Conservation (phyloP, 1,284 basidiomycete genomes). For the Ustilago trichophora region DNA sequence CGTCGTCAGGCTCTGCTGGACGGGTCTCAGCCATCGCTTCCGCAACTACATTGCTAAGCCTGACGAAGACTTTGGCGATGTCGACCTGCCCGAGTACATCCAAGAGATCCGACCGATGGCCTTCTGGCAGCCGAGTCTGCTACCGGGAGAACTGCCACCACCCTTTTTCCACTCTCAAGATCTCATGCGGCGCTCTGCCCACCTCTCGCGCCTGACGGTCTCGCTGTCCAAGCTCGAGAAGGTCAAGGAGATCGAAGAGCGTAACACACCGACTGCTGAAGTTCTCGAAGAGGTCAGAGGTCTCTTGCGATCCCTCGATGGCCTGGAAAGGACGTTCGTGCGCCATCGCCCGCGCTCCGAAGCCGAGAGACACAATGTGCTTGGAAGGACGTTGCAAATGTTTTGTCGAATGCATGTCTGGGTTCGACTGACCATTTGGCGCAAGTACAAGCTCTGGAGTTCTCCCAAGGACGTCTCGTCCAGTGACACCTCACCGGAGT, state of each 20-base stretch:
- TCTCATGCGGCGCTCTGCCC: conserved; percentile 38
- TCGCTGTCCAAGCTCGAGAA: conserved; percentile 22
- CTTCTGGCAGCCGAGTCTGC: conserved; percentile 45
- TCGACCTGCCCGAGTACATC: conserved; percentile 31
- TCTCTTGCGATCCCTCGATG: conserved; percentile 20
- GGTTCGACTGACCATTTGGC: conserved; percentile 45
- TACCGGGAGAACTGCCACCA: conserved; percentile 31
- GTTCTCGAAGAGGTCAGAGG: conserved; percentile 17
- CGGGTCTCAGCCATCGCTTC: conserved; percentile 38
- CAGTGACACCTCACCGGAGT: neutral
- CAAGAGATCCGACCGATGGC: conserved; percentile 41
- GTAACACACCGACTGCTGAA: conserved; percentile 6
- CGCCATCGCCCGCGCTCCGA: conserved; percentile 34
- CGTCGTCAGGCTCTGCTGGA: conserved; percentile 45
- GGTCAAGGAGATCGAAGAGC: conserved; percentile 15
- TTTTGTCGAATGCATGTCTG: conserved; percentile 49
- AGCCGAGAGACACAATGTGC: conserved; percentile 26
- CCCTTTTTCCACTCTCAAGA: conserved; percentile 49
- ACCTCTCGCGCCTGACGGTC: conserved; percentile 25
- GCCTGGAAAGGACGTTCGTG: conserved; percentile 28
- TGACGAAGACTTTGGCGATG: conserved; percentile 31
- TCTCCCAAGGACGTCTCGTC: neutral
- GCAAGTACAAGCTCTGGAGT: conserved; percentile 39
- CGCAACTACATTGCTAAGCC: conserved; percentile 45
- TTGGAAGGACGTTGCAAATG: conserved; percentile 46